Base-by-base conservation (phyloP, 2,329 filamentous ascomycete species). In the Annulohypoxylon truncatum region DNA sequence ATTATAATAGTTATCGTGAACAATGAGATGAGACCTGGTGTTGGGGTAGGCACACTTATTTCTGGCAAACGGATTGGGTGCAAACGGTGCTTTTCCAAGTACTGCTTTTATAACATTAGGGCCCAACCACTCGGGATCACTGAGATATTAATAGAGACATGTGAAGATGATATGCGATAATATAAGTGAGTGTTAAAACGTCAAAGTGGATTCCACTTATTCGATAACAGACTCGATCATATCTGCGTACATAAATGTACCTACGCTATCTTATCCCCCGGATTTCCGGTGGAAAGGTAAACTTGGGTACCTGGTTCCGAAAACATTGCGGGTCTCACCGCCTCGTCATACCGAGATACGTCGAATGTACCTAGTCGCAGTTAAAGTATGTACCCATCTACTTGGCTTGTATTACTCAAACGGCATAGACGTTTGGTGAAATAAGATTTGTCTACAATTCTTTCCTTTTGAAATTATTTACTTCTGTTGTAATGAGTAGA, bases 211-310 rank as follows among this genome's bases (percentile, higher is more conserved):
- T 52, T 40, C 44, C 24, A 47, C 42, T 66, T 52, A 52, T 52
- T 61, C 31, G 57, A 57, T 58, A 62, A 50, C 47, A 15, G 35
- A 28, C 33, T 62, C 52, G 20, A 38, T n/a, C n/a, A n/a, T 46
- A 55, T 18, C 33, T 33, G 35, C 9, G n/a, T n/a, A n/a, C n/a
- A n/a, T n/a, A n/a, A 26, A 55, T 35, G 54, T 64, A 54, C 47
- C n/a, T n/a, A 28, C 47, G 31, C 9, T 50, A 50, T 66, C 44
- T 60, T 51, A 60, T 57, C 54, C 59, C 54, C 58, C 63, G 15
- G 62, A 65, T 65, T 56, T 38, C 55, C 50, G 15, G 29, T 29
- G 29, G 56, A 31, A 52, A 57, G 44, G 51, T 50, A 60, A 31
- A 12, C 31, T 31, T 29, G 35, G 35, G 55, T 64, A 64, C 51